Conservation (phyloP, 352 stramenopile species). For the Globisporangium parvum region DNA sequence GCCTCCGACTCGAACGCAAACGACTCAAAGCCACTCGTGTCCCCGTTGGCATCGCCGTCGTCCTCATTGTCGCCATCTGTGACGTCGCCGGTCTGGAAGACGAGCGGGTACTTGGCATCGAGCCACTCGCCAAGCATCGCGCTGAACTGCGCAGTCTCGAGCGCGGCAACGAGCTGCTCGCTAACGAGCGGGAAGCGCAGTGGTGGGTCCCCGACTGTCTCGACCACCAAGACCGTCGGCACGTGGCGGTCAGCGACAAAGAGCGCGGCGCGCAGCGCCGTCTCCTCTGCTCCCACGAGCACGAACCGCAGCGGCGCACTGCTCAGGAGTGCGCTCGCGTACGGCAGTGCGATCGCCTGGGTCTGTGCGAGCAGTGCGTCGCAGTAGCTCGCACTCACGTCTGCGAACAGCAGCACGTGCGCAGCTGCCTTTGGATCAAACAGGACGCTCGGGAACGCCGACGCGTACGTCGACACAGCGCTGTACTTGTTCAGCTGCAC, state of each 20-base stretch:
- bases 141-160: constrained; percentile 6
- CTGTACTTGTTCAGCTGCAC: constrained; percentile 29
- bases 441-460: constrained; percentile 16
- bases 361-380: constrained; percentile 5
- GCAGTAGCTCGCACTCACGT: constrained; percentile 15
- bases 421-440: constrained; percentile 20
- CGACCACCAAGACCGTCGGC: constrained; percentile 21
- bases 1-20: not conserved
- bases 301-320: constrained; percentile 25
- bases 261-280: constrained; percentile 19
- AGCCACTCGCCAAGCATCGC: constrained; percentile 5
- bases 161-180: constrained; percentile 4
- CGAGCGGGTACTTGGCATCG: not conserved
- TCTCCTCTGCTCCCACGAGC: constrained; percentile 18
- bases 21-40: not conserved
- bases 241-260: constrained; percentile 22
- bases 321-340: constrained; percentile 3
- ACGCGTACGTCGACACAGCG: constrained; percentile 23
- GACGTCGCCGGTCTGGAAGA: constrained; percentile 1
- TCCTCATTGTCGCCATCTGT: not conserved
- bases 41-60: not conserved
- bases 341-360: constrained; percentile 13
- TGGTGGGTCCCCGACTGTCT: constrained; percentile 14
- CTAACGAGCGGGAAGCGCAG: constrained; percentile 11
- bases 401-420: constrained; percentile 36